A percentile compares a stretch with the other conserved stretches of the same genome.
These are phyloP conservation scores for Penicillium chermesinum DNA, from an alignment of 495 filamentous ascomycete species.

Conservation along the genomic window DNA sequence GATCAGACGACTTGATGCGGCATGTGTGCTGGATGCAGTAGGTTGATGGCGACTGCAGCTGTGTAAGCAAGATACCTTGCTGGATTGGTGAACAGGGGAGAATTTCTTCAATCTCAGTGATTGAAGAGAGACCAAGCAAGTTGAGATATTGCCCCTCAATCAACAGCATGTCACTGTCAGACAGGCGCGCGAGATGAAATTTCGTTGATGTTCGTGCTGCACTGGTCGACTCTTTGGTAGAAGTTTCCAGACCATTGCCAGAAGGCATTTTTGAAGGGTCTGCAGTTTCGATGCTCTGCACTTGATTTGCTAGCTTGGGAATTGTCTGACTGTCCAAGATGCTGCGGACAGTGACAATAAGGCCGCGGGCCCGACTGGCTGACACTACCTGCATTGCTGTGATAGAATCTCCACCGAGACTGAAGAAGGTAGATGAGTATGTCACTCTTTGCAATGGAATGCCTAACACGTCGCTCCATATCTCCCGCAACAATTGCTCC, in stretches of 20 bases:
- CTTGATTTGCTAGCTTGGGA: not conserved
- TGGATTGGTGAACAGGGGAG: constrained; percentile 56
- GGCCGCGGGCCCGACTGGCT: too few species aligned
- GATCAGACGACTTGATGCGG: not conserved
- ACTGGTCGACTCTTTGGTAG: too few species aligned
- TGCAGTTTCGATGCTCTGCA: not conserved
- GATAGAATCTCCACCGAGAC: constrained; percentile 2
- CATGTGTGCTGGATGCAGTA: constrained; percentile 20
- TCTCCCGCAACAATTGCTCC: constrained; percentile 10
- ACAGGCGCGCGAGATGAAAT: too few species aligned
- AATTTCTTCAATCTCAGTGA: constrained; percentile 34
- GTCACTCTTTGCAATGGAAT: constrained; percentile 15
- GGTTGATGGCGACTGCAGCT: constrained; percentile 27
- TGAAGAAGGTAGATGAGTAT: constrained; percentile 10
- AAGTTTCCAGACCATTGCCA: too few species aligned
- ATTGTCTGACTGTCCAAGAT: not conserved
- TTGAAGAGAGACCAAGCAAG: not conserved
- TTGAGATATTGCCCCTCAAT: too few species aligned
- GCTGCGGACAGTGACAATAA: not conserved
- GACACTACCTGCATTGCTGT: not conserved
- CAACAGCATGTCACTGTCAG: too few species aligned
- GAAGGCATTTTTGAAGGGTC: too few species aligned
- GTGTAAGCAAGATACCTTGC: constrained; percentile 36
- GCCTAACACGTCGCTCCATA: constrained; percentile 18
- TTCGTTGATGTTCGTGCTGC: too few species aligned